phyloP scores from a whole-genome alignment of 768 basidiomycete species.

The Termitomyces sp. region DNA sequence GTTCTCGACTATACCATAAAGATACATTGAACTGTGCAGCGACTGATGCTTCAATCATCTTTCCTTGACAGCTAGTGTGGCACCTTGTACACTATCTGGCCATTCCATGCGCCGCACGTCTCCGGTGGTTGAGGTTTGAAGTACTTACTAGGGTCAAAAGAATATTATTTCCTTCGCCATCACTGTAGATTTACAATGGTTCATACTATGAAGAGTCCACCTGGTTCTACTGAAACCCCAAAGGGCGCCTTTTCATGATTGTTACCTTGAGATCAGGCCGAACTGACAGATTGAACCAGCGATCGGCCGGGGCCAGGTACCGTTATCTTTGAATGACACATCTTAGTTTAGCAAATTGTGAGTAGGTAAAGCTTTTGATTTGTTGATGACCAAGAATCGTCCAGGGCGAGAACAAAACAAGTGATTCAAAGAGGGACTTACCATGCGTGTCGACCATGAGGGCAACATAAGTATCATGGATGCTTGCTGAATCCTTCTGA shows the following conservation, averaged over 20 bases:
- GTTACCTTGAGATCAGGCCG: slow-evolving; percentile 9
- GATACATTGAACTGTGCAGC: no score
- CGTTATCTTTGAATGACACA: slow-evolving; percentile 21
- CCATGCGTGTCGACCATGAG: slow-evolving; percentile 14
- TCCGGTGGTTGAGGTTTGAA: no score
- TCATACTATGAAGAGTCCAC: neutral
- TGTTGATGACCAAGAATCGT: slow-evolving; percentile 37
- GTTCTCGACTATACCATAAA: no score
- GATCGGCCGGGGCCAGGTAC: slow-evolving; percentile 3
- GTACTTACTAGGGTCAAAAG: no score
- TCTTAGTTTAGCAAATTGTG: slow-evolving; percentile 37
- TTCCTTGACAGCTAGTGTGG: no score
- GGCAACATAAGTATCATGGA: slow-evolving; percentile 7
- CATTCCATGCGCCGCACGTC: no score
- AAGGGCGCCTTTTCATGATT: slow-evolving; percentile 9
- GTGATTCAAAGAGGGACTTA: neutral
- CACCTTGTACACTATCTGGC: no score
- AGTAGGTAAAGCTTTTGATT: slow-evolving; percentile 35
- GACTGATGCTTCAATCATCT: no score
- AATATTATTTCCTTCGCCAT: no score
- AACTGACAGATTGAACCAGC: neutral
- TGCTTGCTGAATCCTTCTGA: slow-evolving; percentile 17
- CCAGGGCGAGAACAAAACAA: slow-evolving; percentile 27
- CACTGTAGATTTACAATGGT: neutral
- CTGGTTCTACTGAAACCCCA: neutral